Base-by-base conservation (phyloP, 2,329 filamentous ascomycete species). In the Davidsoniella eucalypti region DNA sequence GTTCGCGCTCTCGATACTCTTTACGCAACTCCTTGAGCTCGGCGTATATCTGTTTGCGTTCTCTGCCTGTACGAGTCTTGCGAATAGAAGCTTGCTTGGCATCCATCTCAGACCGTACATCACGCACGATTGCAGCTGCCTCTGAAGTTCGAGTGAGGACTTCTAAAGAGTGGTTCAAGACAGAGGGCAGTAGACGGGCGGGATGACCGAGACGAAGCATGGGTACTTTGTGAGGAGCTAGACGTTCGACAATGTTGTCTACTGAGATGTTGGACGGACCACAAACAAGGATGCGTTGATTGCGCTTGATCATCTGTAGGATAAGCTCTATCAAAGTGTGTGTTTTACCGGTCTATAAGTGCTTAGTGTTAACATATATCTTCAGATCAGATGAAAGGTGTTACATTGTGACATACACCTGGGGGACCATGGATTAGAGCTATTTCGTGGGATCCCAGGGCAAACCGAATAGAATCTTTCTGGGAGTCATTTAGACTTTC, bases 201-300 rank as follows among this genome's bases (percentile, higher is more conserved):
- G 92, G 92, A 63, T 98, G 92, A 1, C 92, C 92, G 0, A 98
- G 76, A 1, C 92, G 82, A 36, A 96, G 75, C 58, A 96, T 87
- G 0, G 87, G 82, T 1, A 95, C 72, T 59, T 87, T 87, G 63
- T 88, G 84, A 0, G 84, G 79, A 2, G 87, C 78, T 1, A 96
- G 74, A 6, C 92, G 80, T 65, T 98, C 92, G 7, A 95, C 88
- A 52, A 98, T 94, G 61, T 98, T 98, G 72, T 98, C 92, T 1
- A 98, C 92, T 0, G 87, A 92, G 57, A 98, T 88, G 62, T 98
- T 98, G 26, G 87, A 94, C 0, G 92, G 92, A 0, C 90, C 92
- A 59, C 92, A 96, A n/a, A 96, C 90, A 1, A 96, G 72, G 9
- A 96, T 71, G 1, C 87, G 78, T 49, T 81, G 73, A 33, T 79